A percentile compares a stretch with the other conserved stretches of the same genome.
Evolutionary conservation across 2,329 filamentous ascomycete genomes (phyloP).

Genomic region (Fonsecaea erecta): DNA sequence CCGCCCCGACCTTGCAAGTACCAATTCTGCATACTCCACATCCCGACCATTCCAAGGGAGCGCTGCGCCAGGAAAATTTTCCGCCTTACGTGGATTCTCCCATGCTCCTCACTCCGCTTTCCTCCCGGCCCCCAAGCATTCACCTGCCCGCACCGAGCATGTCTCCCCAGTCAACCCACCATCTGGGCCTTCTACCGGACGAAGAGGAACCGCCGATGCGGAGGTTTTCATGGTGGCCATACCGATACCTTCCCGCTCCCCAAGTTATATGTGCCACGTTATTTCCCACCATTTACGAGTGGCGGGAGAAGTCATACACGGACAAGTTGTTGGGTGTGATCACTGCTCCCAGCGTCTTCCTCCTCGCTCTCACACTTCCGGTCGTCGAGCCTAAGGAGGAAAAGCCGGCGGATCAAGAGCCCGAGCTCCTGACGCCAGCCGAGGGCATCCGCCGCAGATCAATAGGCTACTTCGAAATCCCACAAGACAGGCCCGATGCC

Average conservation of each 20-base stretch:
- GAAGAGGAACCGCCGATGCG: slow-evolving; percentile 49
- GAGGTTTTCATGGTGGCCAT: slow-evolving; percentile 78
- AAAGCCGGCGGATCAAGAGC: slow-evolving; percentile 53
- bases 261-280: slow-evolving; percentile 72
- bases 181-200: slow-evolving; percentile 42
- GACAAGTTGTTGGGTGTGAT: slow-evolving; percentile 80
- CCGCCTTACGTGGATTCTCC: slow-evolving; percentile 69
- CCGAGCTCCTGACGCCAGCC: slow-evolving; percentile 33
- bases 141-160: slow-evolving; percentile 59
- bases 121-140: slow-evolving; percentile 60
- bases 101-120: slow-evolving; percentile 47
- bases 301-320: slow-evolving; percentile 81
- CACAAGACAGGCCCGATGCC: slow-evolving; percentile 46
- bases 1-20: slow-evolving; percentile 26
- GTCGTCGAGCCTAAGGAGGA: slow-evolving; percentile 75
- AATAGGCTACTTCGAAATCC: slow-evolving; percentile 41
- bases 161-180: slow-evolving; percentile 51
- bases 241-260: slow-evolving; percentile 72
- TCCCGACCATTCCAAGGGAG: slow-evolving; percentile 38
- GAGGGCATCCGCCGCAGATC: slow-evolving; percentile 27
- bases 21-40: slow-evolving; percentile 32
- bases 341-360: slow-evolving; percentile 86
- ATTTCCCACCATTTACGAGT: slow-evolving; percentile 84
- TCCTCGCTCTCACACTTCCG: slow-evolving; percentile 86
- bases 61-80: slow-evolving; percentile 64